Conservation (phyloP, 2,329 filamentous ascomycete species). For the Colletotrichum sp. region DNA sequence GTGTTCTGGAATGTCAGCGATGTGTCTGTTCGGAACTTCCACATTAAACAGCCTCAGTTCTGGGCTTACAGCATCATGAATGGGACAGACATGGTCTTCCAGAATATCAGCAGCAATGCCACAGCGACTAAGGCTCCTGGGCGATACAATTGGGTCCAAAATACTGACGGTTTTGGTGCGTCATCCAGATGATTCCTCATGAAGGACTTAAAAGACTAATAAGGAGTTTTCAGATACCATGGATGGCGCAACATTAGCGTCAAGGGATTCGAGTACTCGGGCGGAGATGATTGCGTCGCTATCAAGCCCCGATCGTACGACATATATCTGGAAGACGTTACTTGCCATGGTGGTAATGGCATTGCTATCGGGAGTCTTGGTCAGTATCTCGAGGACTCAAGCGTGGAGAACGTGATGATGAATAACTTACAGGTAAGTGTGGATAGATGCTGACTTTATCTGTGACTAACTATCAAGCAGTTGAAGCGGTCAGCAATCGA, state of each 20-base stretch:
- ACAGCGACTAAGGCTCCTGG: not conserved
- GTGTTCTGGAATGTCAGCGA: not conserved
- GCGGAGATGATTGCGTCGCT: not conserved
- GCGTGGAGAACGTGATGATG: not conserved
- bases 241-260: not conserved
- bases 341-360: not conserved
- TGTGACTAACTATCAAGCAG: not conserved
- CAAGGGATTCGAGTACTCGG: not conserved
- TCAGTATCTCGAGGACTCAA: not conserved
- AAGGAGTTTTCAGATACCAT: not conserved
- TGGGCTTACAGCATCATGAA: not conserved
- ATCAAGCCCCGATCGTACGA: not conserved
- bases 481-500: not conserved
- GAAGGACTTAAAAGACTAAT: not conserved
- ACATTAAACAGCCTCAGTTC: not conserved
- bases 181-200: not conserved
- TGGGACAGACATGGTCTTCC: not conserved
- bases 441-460: not conserved
- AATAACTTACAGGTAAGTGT: not conserved
- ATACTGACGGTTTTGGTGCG: not conserved
- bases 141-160: not conserved
- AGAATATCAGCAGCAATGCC: not conserved
- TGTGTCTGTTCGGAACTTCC: not conserved
- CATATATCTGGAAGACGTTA: not conserved
- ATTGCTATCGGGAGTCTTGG: not conserved